Base-by-base conservation (phyloP, 257 asterid genomes). In the Petrea volubilis region DNA sequence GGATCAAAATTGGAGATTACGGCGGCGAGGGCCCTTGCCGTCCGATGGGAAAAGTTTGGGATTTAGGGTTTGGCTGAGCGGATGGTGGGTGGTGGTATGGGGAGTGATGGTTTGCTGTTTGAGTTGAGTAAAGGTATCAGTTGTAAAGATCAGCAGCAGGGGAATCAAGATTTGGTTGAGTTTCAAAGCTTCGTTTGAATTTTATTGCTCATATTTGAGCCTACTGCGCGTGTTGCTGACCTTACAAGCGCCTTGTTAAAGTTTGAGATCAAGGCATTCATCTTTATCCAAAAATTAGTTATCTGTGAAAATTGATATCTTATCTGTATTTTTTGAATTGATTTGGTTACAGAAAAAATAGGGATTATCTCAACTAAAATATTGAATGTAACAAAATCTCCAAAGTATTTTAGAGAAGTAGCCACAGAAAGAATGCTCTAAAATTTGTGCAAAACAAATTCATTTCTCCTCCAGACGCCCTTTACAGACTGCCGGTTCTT, bases 61-160 rank as follows among this genome's bases (percentile, higher is more conserved):
- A 2, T 85, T 81, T 74, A 89, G 73, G 83, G 94, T 71, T 82
- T 85, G 72, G 61, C 67, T 67, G 85, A 73, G 65, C 68, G 73
- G n/a, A 20, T 0, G 44, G 70, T 49, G 28, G 82, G 75, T 2
- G 90, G 83, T 36, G 11, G 67, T 87, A 68, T 81, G 85, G 67
- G 51, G 70, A 74, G 72, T 61, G 93, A 80, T 60, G 74, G 67
- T n/a, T 50, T 87, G 80, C 60, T 87, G 50, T 79, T 83, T 67
- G 90, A 87, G 70, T 50, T 81, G 78, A 77, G 87, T 51, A 89
- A 85, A 64, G 77, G 77, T 60, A 73, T 89, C 60, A 31, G 60
- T 8, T 68, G 43, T 68, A 70, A 67, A 28, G 89, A 68, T n/a
- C n/a, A n/a, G 6, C 46, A 13, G 20, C 73, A 66, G 33, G 31